These are phyloP conservation scores for Pythium rishiriense DNA, from an alignment of 352 stramenopile species.

Conservation along the genomic window DNA sequence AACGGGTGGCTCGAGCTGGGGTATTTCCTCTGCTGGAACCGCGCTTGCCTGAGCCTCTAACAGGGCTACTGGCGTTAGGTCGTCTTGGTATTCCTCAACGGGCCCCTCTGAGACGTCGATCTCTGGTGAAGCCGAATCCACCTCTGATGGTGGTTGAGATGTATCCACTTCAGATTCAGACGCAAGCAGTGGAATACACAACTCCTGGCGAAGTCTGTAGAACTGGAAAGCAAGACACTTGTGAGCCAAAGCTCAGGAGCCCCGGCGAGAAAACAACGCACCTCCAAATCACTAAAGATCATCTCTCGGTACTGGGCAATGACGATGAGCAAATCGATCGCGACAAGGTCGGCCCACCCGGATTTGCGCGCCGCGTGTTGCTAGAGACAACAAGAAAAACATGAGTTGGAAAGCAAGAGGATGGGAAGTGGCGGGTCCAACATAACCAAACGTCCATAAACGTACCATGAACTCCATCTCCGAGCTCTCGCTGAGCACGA, in stretches of 20 bases:
- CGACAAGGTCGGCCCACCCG: constrained; percentile 39
- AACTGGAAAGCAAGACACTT: constrained; percentile 2
- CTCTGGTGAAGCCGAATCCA: background rate
- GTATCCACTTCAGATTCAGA: background rate
- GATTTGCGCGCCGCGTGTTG: constrained; percentile 43
- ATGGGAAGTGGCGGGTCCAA: background rate
- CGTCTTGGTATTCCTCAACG: background rate
- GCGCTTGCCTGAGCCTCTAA: too few relatives aligned
- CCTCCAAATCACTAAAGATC: constrained; percentile 73
- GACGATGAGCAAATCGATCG: constrained; percentile 51
- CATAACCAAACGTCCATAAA: too few relatives aligned
- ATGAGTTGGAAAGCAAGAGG: background rate
- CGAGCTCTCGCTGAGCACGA: constrained; percentile 59
- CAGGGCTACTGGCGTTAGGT: background rate
- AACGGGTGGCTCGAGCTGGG: too few relatives aligned
- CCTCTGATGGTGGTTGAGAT: background rate
- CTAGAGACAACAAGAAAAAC: background rate
- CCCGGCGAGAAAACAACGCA: constrained; percentile 13
- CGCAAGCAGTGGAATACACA: constrained; percentile 2
- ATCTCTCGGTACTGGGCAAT: constrained; percentile 68
- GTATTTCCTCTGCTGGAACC: too few relatives aligned
- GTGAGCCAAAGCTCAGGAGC: background rate
- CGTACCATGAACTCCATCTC: constrained; percentile 67
- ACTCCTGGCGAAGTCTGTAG: constrained; percentile 20
- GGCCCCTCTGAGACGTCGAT: background rate